phyloP scores from a whole-genome alignment of 1,139 yeast species.

The Candida glucosophila region DNA sequence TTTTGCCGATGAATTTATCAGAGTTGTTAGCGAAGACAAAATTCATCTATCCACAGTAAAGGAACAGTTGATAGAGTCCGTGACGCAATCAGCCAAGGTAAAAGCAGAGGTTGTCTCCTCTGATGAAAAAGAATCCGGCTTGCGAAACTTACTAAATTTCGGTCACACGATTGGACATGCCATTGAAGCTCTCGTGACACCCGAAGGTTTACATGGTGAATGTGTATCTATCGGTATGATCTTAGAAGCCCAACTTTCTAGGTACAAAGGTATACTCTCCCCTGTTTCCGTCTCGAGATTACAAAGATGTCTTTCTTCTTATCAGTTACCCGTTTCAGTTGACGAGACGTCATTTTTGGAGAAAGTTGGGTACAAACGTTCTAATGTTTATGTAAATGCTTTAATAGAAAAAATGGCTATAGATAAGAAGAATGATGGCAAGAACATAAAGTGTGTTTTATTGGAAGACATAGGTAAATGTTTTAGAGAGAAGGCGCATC shows the following conservation, averaged over 20 bases:
- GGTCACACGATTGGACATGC: conserved; percentile 99
- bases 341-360: conserved; percentile 60
- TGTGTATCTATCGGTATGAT: conserved; percentile 95
- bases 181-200: conserved; percentile 90
- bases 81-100: conserved; percentile 77
- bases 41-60: conserved; percentile 58
- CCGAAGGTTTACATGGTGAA: conserved; percentile 95
- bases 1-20: conserved; percentile 60
- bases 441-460: conserved; percentile 78
- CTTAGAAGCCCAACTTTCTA: conserved; percentile 86
- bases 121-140: conserved; percentile 94
- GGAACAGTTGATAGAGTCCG: conserved; percentile 70
- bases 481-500: conserved; percentile 81
- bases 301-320: conserved; percentile 72
- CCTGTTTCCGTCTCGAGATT: conserved; percentile 94
- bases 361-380: conserved; percentile 55
- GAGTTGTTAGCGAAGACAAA: conserved; percentile 39
- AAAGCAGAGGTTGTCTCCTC: conserved; percentile 91
- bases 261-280: conserved; percentile 80
- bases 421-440: conserved; percentile 93
- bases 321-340: conserved; percentile 75
- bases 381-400: conserved; percentile 59
- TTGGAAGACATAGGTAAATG: conserved; percentile 83
- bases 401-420: conserved; percentile 83
- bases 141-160: conserved; percentile 85